Base-by-base conservation (phyloP, 225 moss, liverwort and hornwort species). In the Sphagnum tenellum region DNA sequence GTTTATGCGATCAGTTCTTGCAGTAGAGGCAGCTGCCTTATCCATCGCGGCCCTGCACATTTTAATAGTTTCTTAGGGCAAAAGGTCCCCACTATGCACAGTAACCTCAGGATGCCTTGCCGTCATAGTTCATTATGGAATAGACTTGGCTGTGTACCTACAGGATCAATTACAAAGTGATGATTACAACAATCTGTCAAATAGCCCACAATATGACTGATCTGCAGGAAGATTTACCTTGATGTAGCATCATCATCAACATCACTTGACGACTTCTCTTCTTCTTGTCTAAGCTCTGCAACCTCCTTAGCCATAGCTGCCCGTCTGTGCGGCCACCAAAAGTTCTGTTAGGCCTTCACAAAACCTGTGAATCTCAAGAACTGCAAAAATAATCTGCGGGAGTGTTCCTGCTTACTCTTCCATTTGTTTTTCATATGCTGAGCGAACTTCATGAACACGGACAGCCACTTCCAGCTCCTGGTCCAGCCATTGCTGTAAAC, bases 401-500 rank as follows among this genome's bases (percentile, higher is more conserved):
- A 53, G 3, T 53, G 60, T 6, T 5, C 52, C 12, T 66, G 68
- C 95, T 74, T 89, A 98, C 96, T 86, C 79, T 62, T 92, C 85
- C 77, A 72, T 89, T 76, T 98, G 92, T 61, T 98, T 98, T 48
- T 98, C 90, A 60, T 92, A 89, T 49, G 92, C 92, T 63, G 81
- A 78, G 65, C 96, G 88, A 70, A 98, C 96, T 67, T 98, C 96
- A 56, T 98, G 89, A 9, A 92, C 80, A 65, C 96, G 96, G 9
- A 98, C 87, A 63, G 90, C 83, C 79, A 98, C 85, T 74, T 98
- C 96, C 50, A 98, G 77, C 71, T 98, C 96, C 79, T 98, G 96
- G 44, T 98, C 96, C 67, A 98, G 67, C 96, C 92, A 90, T 6
- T 87, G 82, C 61, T 87, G 92, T 13, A 90, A 81, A 70, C 69